phyloP scores from a whole-genome alignment of 805 yeast species.

The Vanderwaltozyma tropicalis region DNA sequence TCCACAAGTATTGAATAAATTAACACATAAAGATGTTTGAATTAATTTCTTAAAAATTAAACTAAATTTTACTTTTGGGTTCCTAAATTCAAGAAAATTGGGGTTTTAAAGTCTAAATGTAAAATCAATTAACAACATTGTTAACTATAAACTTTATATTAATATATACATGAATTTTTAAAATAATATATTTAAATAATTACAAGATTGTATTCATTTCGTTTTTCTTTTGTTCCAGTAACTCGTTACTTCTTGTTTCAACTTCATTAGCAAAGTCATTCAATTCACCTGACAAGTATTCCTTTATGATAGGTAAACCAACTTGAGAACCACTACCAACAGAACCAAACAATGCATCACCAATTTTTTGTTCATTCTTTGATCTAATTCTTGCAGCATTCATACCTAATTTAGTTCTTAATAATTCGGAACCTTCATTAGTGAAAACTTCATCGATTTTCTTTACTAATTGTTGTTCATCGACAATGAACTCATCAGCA shows the following conservation, averaged over 20 bases:
- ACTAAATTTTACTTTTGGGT: too few relatives aligned
- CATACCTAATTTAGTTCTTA: conserved; percentile 12
- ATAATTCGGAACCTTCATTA: conserved; percentile 13
- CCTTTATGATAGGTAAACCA: conserved; percentile 29
- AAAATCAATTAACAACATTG: too few relatives aligned
- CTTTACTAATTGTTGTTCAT: conserved; percentile 48
- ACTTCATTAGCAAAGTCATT: conserved; percentile 21
- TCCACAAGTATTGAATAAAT: conserved; percentile 56
- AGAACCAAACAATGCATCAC: conserved; percentile 32
- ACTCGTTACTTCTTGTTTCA: conserved; percentile 6
- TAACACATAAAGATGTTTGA: conserved; percentile 27
- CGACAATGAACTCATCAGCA: conserved; percentile 57
- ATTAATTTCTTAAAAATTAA: too few relatives aligned
- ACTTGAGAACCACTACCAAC: conserved; percentile 23
- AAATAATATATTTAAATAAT: too few relatives aligned
- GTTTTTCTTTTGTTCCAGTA: not conserved
- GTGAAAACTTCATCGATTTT: conserved; percentile 20
- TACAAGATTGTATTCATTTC: not conserved
- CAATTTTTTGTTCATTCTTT: conserved; percentile 15
- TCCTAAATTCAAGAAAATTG: too few relatives aligned
- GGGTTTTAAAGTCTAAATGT: too few relatives aligned
- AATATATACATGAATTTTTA: not conserved
- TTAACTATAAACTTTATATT: not conserved
- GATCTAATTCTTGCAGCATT: conserved; percentile 13
- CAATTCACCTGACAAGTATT: conserved; percentile 27